Evolutionary conservation across 106 monocot species (phyloP).

Genomic region (Dioscorea zingiberensis): DNA sequence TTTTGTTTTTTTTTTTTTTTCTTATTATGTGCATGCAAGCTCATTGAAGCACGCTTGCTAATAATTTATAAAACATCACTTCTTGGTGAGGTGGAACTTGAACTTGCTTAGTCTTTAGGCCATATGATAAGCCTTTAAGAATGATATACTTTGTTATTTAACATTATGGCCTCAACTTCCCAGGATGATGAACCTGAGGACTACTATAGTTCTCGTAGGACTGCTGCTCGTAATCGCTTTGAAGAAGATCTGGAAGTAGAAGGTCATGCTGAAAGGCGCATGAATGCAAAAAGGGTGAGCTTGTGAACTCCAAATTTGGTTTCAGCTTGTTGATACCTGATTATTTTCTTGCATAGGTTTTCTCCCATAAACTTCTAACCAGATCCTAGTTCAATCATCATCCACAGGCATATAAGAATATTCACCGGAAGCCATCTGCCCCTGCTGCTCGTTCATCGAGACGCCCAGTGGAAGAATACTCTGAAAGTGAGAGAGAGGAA

Average conservation of each 20-base stretch:
- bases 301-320: not conserved
- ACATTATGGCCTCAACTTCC: not conserved
- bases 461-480: constrained; percentile 53
- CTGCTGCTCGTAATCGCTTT: constrained; percentile 52
- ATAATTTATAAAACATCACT: no score
- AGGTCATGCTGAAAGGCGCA: constrained; percentile 75
- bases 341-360: constrained; percentile 4
- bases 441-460: constrained; percentile 38
- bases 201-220: constrained; percentile 49
- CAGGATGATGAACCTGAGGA: constrained; percentile 87
- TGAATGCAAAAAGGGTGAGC: constrained; percentile 73
- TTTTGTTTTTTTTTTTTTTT: no score
- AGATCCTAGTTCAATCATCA: constrained; percentile 20
- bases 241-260: constrained; percentile 87
- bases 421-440: constrained; percentile 34
- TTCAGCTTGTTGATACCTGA: not conserved
- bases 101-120: no score
- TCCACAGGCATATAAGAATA: constrained; percentile 33
- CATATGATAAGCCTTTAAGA: no score
- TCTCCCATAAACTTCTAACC: not conserved
- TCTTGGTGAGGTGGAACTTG: no score
- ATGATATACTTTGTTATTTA: no score
- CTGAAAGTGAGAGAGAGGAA: constrained; percentile 79
- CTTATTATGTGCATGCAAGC: no score
- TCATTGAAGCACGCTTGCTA: no score